phyloP scores from a whole-genome alignment of 2,329 filamentous ascomycete species.

The Hypoxylon sp. region DNA sequence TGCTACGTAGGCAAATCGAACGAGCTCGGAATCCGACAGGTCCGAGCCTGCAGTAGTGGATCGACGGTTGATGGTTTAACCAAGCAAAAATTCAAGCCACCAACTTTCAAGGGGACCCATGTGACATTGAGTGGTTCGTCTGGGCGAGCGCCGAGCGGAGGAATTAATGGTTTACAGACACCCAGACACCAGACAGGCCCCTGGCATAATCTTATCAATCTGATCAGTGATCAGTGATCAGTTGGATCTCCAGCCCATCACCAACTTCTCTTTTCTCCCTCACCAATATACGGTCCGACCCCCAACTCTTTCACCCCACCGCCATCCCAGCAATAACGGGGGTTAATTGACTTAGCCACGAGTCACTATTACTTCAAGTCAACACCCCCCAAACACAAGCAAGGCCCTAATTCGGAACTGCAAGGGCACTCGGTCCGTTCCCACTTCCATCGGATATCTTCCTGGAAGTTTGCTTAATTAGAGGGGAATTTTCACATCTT shows the following conservation, averaged over 20 bases:
- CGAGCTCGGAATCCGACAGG: conserved; percentile 42
- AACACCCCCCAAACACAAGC: conserved; percentile 4
- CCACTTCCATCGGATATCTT: conserved; percentile 25
- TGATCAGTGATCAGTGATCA: too few relatives aligned
- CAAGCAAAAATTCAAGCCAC: background rate
- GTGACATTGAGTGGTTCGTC: conserved; percentile 27
- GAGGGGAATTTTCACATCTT: conserved; percentile 20
- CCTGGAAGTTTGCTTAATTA: conserved; percentile 34
- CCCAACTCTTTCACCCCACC: conserved; percentile 32
- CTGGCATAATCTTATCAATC: conserved; percentile 55
- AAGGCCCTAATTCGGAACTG: conserved; percentile 37
- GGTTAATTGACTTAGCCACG: conserved; percentile 13
- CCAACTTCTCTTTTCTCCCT: conserved; percentile 32
- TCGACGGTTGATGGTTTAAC: conserved; percentile 17
- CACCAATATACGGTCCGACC: conserved; percentile 11
- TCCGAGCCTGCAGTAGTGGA: conserved; percentile 38
- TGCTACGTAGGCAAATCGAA: conserved; percentile 27
- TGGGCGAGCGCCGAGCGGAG: conserved; percentile 25
- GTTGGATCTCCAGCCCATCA: conserved; percentile 46
- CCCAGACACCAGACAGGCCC: conserved; percentile 33
- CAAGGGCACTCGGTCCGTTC: conserved; percentile 32
- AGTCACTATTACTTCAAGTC: conserved; percentile 7
- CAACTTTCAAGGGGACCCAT: conserved; percentile 20
- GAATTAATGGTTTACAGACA: background rate
- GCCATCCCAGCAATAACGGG: conserved; percentile 14